phyloP scores from a whole-genome alignment of 192 early-diverging fungal genomes.

The Backusella parvicylindrica region DNA sequence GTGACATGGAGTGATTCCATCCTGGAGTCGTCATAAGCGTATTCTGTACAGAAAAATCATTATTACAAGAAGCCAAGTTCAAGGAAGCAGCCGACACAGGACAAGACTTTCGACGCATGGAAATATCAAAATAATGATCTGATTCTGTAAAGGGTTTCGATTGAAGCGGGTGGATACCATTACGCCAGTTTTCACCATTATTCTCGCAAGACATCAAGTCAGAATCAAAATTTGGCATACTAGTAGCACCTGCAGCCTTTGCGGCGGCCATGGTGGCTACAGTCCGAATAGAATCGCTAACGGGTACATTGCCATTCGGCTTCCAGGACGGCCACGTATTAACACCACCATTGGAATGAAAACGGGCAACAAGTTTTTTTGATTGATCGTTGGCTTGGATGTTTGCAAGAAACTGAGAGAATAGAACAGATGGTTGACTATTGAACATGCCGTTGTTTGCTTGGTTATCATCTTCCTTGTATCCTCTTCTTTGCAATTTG shows the following conservation, averaged over 20 bases:
- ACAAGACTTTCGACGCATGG: not conserved
- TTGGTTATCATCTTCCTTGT: not conserved
- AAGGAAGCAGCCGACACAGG: not conserved
- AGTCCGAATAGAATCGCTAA: not conserved
- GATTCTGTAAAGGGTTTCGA: not conserved
- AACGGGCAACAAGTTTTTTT: not conserved
- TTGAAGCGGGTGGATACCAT: not conserved
- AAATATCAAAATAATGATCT: not conserved
- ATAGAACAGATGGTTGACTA: not conserved
- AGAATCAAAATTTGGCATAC: not conserved
- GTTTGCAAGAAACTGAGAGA: conserved; percentile 11
- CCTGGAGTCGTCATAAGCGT: not conserved
- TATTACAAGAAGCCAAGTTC: not conserved
- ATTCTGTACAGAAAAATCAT: not conserved
- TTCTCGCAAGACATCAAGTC: not conserved
- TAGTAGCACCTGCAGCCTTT: not conserved
- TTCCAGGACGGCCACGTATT: not conserved
- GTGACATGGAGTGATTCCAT: not conserved
- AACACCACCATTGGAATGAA: not conserved
- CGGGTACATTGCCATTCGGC: not conserved
- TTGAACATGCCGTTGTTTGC: not conserved
- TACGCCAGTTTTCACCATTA: not conserved
- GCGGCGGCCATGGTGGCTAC: conserved; percentile 5
- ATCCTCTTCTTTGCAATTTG: conserved; percentile 52
- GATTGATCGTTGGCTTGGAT: conserved; percentile 1